Conservation (phyloP, 2,329 filamentous ascomycete genomes). For the Thelonectria olida region DNA sequence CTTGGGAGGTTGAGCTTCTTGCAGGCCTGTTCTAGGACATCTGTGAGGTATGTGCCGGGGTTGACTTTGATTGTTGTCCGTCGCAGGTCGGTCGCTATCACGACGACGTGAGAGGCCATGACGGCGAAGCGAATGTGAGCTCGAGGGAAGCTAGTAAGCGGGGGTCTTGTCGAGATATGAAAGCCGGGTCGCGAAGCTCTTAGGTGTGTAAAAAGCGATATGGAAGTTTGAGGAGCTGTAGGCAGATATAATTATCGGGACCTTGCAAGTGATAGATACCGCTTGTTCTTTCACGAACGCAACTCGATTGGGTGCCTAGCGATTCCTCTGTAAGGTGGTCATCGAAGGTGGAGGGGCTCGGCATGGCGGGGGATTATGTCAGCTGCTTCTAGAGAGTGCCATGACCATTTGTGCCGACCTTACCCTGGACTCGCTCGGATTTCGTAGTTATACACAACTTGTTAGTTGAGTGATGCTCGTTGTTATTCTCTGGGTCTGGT, state of each 20-base stretch:
- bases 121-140: conserved; percentile 31
- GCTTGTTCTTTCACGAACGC: neutral
- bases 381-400: conserved; percentile 10
- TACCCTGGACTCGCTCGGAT: neutral
- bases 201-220: neutral
- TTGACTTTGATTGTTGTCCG: conserved; percentile 84
- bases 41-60: conserved; percentile 81
- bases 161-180: neutral
- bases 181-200: neutral
- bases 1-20: conserved; percentile 78
- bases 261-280: neutral
- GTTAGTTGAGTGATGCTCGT: no score
- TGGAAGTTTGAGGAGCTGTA: neutral
- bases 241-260: neutral
- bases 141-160: conserved; percentile 1
- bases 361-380: conserved; percentile 23
- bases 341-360: conserved; percentile 15
- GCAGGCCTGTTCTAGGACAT: conserved; percentile 89
- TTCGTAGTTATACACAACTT: no score
- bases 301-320: conserved; percentile 17
- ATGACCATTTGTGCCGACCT: neutral
- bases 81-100: conserved; percentile 82
- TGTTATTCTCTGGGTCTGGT: no score
- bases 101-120: conserved; percentile 90
- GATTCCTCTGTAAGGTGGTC: conserved; percentile 2